These are phyloP conservation scores for Kondoa malvinella DNA, from an alignment of 768 basidiomycete genomes.

Conservation along the genomic window DNA sequence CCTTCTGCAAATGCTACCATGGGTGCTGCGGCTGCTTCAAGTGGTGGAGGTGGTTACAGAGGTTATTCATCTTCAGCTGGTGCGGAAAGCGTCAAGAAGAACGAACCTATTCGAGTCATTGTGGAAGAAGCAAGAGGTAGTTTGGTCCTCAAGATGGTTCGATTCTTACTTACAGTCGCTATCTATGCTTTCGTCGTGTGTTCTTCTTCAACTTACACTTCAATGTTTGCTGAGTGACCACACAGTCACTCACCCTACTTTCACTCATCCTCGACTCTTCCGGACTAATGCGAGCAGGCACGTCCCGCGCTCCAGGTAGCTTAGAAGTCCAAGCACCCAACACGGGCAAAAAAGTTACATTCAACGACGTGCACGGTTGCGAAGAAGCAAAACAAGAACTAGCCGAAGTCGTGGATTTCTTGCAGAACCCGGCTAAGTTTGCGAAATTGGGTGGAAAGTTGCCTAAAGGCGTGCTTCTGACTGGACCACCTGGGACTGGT, in stretches of 20 bases:
- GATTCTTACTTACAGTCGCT: constrained; percentile 15
- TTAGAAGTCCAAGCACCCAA: constrained; percentile 32
- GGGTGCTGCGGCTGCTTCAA: background rate
- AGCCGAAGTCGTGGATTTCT: constrained; percentile 45
- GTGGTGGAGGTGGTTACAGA: background rate
- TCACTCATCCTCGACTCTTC: constrained; percentile 84
- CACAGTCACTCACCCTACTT: constrained; percentile 58
- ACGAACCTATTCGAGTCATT: constrained; percentile 59
- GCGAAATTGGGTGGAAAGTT: constrained; percentile 80
- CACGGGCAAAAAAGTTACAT: constrained; percentile 64
- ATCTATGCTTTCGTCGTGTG: constrained; percentile 31
- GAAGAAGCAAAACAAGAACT: constrained; percentile 79
- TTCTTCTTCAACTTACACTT: constrained; percentile 42
- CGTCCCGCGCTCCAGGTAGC: constrained; percentile 35
- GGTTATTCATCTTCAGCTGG: constrained; percentile 2
- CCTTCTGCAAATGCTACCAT: background rate
- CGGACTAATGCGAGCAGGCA: constrained; percentile 72
- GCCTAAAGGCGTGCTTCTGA: constrained; percentile 70
- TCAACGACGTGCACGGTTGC: constrained; percentile 89
- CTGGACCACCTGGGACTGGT: constrained; percentile 47
- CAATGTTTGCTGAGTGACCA: constrained; percentile 7
- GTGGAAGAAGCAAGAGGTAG: constrained; percentile 56
- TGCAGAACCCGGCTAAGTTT: constrained; percentile 82
- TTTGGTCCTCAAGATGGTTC: constrained; percentile 14
- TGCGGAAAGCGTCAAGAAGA: constrained; percentile 31